Evolutionary conservation across 2,329 filamentous ascomycete genomes (phyloP).

Genomic region (Claviceps sp.): DNA sequence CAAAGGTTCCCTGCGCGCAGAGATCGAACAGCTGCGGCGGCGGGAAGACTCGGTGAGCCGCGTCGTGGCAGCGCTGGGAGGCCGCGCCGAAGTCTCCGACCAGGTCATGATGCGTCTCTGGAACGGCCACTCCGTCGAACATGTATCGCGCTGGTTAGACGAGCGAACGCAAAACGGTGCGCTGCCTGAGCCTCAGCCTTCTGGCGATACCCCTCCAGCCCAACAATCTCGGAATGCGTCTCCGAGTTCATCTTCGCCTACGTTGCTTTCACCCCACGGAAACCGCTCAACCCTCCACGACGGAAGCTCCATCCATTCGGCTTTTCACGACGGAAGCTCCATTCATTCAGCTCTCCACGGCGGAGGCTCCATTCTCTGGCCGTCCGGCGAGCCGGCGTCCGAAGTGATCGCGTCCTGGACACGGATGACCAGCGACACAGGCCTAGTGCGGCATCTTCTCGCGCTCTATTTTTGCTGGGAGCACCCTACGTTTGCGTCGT

Average conservation of each 20-base stretch:
- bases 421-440: conserved; percentile 40
- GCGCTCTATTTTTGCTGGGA: conserved; percentile 61
- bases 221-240: not conserved
- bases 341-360: not conserved
- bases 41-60: conserved; percentile 39
- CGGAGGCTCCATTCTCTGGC: not conserved
- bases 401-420: conserved; percentile 37
- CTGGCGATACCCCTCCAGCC: not conserved
- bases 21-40: conserved; percentile 42
- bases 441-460: conserved; percentile 48
- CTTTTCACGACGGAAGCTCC: not conserved
- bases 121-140: conserved; percentile 37
- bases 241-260: not conserved
- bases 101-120: conserved; percentile 39
- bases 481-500: conserved; percentile 58
- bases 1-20: conserved; percentile 44
- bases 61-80: conserved; percentile 36
- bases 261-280: not conserved
- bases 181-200: not conserved
- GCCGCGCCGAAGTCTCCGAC: conserved; percentile 34
- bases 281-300: not conserved
- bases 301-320: not conserved
- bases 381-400: conserved; percentile 15
- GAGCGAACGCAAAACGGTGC: conserved; percentile 3
- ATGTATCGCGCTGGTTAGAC: conserved; percentile 39